Percentiles rank a stretch among this genome's conserved stretches.
Evolutionary conservation across 495 filamentous ascomycete species (phyloP).

Genomic region (Penicillium riverlandense): DNA sequence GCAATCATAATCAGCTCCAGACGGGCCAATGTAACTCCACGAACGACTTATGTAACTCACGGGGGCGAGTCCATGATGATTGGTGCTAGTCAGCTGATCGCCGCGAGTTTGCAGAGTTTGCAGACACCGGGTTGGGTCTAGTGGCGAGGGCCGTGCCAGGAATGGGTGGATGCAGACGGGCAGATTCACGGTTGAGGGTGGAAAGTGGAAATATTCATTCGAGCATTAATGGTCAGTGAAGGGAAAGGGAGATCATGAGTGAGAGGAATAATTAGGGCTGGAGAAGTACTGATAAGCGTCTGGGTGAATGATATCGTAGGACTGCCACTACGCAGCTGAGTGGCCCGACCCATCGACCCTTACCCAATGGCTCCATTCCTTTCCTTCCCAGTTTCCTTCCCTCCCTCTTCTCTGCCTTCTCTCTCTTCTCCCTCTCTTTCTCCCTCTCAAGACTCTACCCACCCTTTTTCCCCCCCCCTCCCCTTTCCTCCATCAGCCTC

Average conservation of each 20-base stretch:
- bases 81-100: constrained; percentile 12
- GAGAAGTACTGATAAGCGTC: too few relatives aligned
- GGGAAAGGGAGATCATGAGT: too few relatives aligned
- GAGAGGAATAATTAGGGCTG: too few relatives aligned
- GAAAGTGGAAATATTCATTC: too few relatives aligned
- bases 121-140: constrained; percentile 3
- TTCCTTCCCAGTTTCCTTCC: constrained; percentile 15
- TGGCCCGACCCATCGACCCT: too few relatives aligned
- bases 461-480: constrained; percentile 2
- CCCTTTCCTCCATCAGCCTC: background rate
- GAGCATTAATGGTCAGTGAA: too few relatives aligned
- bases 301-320: background rate
- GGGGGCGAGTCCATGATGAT: background rate
- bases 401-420: constrained; percentile 11
- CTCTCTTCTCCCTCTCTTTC: constrained; percentile 8
- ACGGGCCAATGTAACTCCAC: too few relatives aligned
- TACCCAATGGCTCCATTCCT: constrained; percentile 7
- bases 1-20: too few relatives aligned
- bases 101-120: constrained; percentile 8
- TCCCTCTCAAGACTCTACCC: constrained; percentile 1
- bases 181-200: too few relatives aligned
- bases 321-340: too few relatives aligned
- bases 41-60: too few relatives aligned
- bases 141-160: background rate
- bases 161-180: background rate